Percentiles rank a stretch among this genome's conserved stretches.
Evolutionary conservation across 495 filamentous ascomycete genomes (phyloP).

Genomic region (Acidomyces sp.): DNA sequence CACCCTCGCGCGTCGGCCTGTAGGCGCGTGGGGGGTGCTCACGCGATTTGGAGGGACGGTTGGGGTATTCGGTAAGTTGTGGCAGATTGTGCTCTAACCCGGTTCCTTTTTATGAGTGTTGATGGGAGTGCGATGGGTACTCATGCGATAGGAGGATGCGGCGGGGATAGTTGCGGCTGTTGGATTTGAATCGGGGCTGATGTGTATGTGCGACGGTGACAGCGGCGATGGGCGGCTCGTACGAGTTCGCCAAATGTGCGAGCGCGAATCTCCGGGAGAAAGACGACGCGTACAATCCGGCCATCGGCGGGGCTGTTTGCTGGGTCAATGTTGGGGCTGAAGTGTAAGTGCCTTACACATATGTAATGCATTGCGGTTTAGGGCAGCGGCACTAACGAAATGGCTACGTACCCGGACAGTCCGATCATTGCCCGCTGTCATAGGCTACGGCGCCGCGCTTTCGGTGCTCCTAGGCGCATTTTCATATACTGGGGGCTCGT

Average conservation of each 20-base stretch:
- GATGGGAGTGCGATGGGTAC: no score
- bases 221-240: conserved; percentile 73
- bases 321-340: conserved; percentile 53
- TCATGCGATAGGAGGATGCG: no score
- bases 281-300: conserved; percentile 56
- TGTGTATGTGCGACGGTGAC: conserved; percentile 41
- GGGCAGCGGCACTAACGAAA: not conserved
- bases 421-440: conserved; percentile 60
- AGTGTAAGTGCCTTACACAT: conserved; percentile 31
- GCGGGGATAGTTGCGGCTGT: no score
- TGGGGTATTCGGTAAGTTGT: conserved; percentile 48
- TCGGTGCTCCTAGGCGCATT: conserved; percentile 54
- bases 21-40: conserved; percentile 64
- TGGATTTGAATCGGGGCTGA: no score
- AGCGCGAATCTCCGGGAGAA: conserved; percentile 67
- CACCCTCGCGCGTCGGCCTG: conserved; percentile 63
- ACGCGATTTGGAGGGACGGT: conserved; percentile 55
- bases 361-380: not conserved
- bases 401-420: conserved; percentile 33
- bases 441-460: conserved; percentile 60
- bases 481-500: conserved; percentile 61
- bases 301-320: conserved; percentile 62
- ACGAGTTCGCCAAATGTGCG: conserved; percentile 59
- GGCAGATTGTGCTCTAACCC: no score
- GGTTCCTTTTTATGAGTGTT: no score